Evolutionary conservation across 148 eudicot species (phyloP).

Genomic region (Salicornia ramosissima): DNA sequence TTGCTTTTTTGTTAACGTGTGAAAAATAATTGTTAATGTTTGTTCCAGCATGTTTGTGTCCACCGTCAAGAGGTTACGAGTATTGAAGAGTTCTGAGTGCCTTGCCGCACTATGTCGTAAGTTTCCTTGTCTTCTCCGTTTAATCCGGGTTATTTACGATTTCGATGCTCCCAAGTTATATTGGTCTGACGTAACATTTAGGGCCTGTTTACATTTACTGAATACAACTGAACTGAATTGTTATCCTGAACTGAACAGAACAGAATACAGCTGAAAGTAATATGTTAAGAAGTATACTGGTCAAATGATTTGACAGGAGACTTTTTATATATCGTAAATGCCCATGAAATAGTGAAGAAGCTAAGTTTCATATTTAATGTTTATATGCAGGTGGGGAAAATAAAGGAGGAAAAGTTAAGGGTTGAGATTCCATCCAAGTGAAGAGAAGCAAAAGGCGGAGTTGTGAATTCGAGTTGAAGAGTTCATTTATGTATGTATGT

Average conservation of each 20-base stretch:
- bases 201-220: too few relatives aligned
- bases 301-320: too few relatives aligned
- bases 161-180: too few relatives aligned
- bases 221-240: too few relatives aligned
- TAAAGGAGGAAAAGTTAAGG: constrained; percentile 25
- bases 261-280: too few relatives aligned
- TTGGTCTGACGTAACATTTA: too few relatives aligned
- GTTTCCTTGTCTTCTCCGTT: constrained; percentile 16
- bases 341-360: too few relatives aligned
- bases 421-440: constrained; percentile 23
- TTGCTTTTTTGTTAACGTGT: not conserved
- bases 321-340: too few relatives aligned
- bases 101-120: constrained; percentile 55
- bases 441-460: constrained; percentile 6
- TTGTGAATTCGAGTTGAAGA: constrained; percentile 5
- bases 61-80: constrained; percentile 87
- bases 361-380: not conserved
- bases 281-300: too few relatives aligned
- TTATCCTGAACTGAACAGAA: too few relatives aligned
- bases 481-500: constrained; percentile 6
- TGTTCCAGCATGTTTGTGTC: constrained; percentile 82
- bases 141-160: too few relatives aligned
- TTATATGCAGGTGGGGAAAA: constrained; percentile 21
- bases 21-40: not conserved
- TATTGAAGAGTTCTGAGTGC: constrained; percentile 79